Evolutionary conservation across 129 eudicot species (phyloP), one percentile per base, ranked within the genome.

Genomic region (Flaveria bidentis): DNA sequence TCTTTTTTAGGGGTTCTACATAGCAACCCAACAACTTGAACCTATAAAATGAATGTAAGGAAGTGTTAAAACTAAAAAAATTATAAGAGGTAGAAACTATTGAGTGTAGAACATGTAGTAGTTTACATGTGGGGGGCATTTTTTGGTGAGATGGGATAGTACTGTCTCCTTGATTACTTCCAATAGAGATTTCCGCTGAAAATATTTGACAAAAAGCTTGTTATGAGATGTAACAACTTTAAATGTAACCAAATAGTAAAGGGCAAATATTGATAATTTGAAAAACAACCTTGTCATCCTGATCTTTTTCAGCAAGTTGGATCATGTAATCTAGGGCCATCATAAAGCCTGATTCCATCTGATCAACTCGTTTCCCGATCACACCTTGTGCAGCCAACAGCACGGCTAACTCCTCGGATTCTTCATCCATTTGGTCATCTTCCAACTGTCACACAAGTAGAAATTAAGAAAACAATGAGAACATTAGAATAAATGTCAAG

Each of bases 291-390:
- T 91, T 88, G 1, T 89, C 97, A 72, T 91, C 99, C 16, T 91
- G 67, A 71, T 91, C 99, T 46, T 87, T 89, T 55, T 87, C 97
- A 71, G 99, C 97, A 28, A 78, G 82, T 68, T 87, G 85, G 77
- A 94, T 94, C 99, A 94, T 94, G 86, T 88, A 91, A 87, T 94
- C 98, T 44, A 94, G 86, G 75, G 98, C 98, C 97, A 91, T 91
- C 96, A 94, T 94, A 78, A 94, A 91, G 64, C 97, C 96, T 0
- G 98, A 75, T 76, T 94, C 97, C 98, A 94, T 94, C 79, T 94
- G 76, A 86, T 94, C 97, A 75, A 91, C 98, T 77, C 98, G 89
- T 91, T 94, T 94, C 61, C 98, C 98, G 7, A 94, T 94, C 55
- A 94, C 98, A 76, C 97, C 98, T 77, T 94, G 98, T n/a, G 97